A percentile compares a stretch with the other conserved stretches of the same genome.
Conservation (phyloP, 2,329 filamentous ascomycete genomes). For the Tolypocladium pustulatum region DNA sequence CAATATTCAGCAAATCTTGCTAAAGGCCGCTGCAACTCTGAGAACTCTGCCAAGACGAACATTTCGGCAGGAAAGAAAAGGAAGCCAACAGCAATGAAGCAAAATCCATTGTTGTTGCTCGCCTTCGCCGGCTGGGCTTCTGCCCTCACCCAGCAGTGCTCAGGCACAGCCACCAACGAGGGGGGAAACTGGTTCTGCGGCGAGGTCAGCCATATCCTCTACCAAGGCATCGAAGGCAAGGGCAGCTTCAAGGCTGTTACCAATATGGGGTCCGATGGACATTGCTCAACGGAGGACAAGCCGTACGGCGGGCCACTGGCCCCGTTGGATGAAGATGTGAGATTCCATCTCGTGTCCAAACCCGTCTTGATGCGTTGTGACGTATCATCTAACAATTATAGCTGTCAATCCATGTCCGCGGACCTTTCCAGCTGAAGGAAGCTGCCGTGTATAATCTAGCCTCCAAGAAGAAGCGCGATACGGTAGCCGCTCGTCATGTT, state of each 20-base stretch:
- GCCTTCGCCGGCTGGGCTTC: conserved; percentile 17
- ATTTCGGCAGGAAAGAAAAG: neutral
- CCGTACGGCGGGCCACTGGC: conserved; percentile 50
- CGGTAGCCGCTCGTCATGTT: conserved; percentile 10
- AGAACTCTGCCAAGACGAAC: neutral
- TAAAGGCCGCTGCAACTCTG: neutral
- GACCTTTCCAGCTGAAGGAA: conserved; percentile 55
- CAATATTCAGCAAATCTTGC: neutral
- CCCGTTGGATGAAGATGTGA: conserved; percentile 60
- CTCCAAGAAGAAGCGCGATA: conserved; percentile 17
- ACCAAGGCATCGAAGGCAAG: conserved; percentile 46
- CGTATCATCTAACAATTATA: conserved; percentile 17
- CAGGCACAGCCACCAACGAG: conserved; percentile 22
- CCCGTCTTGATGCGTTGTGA: neutral
- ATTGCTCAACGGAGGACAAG: conserved; percentile 42
- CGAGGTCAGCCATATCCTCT: conserved; percentile 55
- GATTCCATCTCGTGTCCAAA: neutral
- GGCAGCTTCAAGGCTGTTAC: conserved; percentile 57
- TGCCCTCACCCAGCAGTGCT: conserved; percentile 24
- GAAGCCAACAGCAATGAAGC: conserved; percentile 17
- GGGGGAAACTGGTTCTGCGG: conserved; percentile 58
- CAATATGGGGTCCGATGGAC: conserved; percentile 42
- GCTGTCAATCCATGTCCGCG: conserved; percentile 65
- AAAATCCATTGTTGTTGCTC: conserved; percentile 14
- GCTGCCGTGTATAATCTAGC: conserved; percentile 59